Percentiles rank a stretch among this genome's conserved stretches.
Conservation (phyloP, 2,329 filamentous ascomycete genomes). For the Aspergillus japonicus region DNA sequence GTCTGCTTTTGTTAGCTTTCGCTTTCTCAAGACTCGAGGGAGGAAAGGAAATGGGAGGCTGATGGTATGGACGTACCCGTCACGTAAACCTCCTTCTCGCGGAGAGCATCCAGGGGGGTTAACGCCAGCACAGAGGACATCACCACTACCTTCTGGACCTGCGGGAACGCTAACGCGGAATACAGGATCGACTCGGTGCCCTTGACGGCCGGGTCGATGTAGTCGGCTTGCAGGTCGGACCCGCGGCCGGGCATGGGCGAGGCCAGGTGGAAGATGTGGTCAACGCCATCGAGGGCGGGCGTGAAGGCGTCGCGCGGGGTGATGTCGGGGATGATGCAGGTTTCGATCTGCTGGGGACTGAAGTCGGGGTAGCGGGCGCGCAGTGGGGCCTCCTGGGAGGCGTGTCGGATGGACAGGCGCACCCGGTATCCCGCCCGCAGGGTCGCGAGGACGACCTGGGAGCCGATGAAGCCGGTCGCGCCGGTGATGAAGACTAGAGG, state of each 20-base stretch:
- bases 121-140: slow-evolving; percentile 5
- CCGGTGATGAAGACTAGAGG: slow-evolving; percentile 24
- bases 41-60: no score
- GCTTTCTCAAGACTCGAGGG: not conserved
- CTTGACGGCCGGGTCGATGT: slow-evolving; percentile 5
- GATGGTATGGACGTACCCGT: not conserved
- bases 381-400: slow-evolving; percentile 13
- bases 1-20: not conserved
- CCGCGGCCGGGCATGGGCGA: slow-evolving; percentile 16
- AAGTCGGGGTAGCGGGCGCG: slow-evolving; percentile 8
- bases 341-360: slow-evolving; percentile 12
- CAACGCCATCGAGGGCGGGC: slow-evolving; percentile 12
- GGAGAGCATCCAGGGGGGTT: not conserved
- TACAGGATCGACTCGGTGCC: slow-evolving; percentile 1
- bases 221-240: slow-evolving; percentile 6
- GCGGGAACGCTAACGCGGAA: not conserved
- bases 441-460: slow-evolving; percentile 8
- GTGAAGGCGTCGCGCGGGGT: slow-evolving; percentile 10
- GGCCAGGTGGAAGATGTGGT: slow-evolving; percentile 23
- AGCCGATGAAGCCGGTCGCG: slow-evolving; percentile 26
- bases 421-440: slow-evolving; percentile 21
- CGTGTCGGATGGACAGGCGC: slow-evolving; percentile 18
- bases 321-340: slow-evolving; percentile 20
- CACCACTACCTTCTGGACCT: slow-evolving; percentile 9
- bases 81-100: not conserved